A percentile compares a stretch with the other conserved stretches of the same genome.
Conservation (phyloP, 371 early-diverging fungal species). For the Zancudomyces culisetae region DNA sequence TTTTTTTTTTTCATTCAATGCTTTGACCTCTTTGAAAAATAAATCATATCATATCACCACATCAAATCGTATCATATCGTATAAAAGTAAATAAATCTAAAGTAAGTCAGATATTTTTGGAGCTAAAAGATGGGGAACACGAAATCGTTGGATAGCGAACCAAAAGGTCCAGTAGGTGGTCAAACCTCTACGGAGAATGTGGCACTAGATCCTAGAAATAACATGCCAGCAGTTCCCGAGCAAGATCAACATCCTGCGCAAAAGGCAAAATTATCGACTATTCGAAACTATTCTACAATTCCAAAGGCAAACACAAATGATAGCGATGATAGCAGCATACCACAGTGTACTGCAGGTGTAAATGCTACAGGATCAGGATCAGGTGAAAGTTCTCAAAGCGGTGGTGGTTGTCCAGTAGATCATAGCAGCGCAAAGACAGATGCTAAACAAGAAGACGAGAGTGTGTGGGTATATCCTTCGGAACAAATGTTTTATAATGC, state of each 20-base stretch:
- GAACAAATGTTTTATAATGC: constrained; percentile 89
- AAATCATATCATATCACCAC: no score
- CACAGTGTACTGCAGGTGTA: neutral
- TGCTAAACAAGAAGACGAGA: constrained; percentile 24
- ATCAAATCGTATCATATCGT: no score
- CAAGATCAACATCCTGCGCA: constrained; percentile 43
- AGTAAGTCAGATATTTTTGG: no score
- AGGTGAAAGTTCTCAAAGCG: neutral
- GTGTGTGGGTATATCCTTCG: constrained; percentile 87
- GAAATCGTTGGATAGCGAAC: neutral
- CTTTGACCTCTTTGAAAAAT: no score
- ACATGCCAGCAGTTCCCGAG: constrained; percentile 49
- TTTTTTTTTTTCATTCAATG: no score
- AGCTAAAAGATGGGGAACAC: no score
- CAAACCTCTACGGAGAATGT: neutral
- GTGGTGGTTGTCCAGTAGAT: neutral
- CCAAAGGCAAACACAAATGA: constrained; percentile 22
- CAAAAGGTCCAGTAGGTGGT: neutral
- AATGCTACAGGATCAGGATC: neutral
- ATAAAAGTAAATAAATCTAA: no score
- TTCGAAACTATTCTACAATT: constrained; percentile 34
- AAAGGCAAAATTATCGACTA: constrained; percentile 39
- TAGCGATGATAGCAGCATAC: constrained; percentile 8
- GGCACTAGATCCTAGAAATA: constrained; percentile 48
- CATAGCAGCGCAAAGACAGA: neutral